A percentile compares a stretch with the other conserved stretches of the same genome.
Conservation (phyloP, 371 early-diverging fungal species). For the Parasitella parasitica region DNA sequence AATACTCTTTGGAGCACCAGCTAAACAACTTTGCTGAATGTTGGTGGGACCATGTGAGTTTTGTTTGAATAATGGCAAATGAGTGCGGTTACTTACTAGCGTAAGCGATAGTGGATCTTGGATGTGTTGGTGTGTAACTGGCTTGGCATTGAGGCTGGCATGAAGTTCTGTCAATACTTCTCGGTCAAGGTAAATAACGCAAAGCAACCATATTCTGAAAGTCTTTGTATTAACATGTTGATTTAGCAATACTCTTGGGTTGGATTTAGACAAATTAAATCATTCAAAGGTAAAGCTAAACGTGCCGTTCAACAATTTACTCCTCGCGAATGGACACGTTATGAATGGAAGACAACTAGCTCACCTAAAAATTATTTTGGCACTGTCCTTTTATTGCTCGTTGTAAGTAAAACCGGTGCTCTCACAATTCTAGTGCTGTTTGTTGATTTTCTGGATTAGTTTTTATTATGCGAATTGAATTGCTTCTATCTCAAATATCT, state of each 20-base stretch:
- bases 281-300: conserved; percentile 82
- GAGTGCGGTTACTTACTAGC: neutral
- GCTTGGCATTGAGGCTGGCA: conserved; percentile 91
- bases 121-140: conserved; percentile 95
- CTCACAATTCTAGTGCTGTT: too few relatives aligned
- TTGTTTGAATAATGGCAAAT: neutral
- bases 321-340: conserved; percentile 91
- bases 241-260: conserved; percentile 86
- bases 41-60: conserved; percentile 97
- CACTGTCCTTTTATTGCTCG: conserved; percentile 57
- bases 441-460: too few relatives aligned
- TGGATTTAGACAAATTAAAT: conserved; percentile 82
- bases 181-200: conserved; percentile 71
- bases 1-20: conserved; percentile 94
- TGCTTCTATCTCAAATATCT: conserved; percentile 94
- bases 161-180: conserved; percentile 96
- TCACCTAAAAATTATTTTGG: conserved; percentile 79
- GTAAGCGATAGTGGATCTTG: conserved; percentile 96
- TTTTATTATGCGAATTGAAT: conserved; percentile 84
- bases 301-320: conserved; percentile 92
- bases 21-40: conserved; percentile 98
- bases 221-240: neutral
- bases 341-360: conserved; percentile 84
- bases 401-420: conserved; percentile 39
- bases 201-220: neutral